Evolutionary conservation across 352 stramenopile genomes (phyloP).

Genomic region (Globisporangium parvum): DNA sequence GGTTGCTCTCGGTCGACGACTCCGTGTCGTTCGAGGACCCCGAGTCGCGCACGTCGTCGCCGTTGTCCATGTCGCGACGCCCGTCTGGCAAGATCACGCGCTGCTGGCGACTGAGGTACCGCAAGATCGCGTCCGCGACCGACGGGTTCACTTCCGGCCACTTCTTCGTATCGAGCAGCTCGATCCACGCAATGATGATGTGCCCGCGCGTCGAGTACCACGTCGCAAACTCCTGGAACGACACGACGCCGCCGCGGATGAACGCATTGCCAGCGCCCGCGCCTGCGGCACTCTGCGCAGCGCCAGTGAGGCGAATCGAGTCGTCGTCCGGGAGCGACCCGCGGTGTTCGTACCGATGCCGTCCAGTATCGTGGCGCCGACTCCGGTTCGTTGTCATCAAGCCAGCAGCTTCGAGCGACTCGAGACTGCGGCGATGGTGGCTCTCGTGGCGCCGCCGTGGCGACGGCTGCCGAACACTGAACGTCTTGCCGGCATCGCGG

Average conservation of each 20-base stretch:
- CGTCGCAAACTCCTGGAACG: slow-evolving; percentile 78
- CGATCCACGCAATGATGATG: slow-evolving; percentile 83
- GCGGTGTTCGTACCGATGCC: slow-evolving; percentile 58
- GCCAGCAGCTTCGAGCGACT: slow-evolving; percentile 41
- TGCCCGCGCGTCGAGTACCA: slow-evolving; percentile 85
- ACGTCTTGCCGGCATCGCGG: slow-evolving; percentile 76
- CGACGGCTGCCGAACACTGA: slow-evolving; percentile 37
- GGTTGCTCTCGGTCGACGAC: slow-evolving; percentile 57
- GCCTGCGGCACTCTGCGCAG: slow-evolving; percentile 42
- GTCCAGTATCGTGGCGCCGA: slow-evolving; percentile 21
- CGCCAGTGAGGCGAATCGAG: slow-evolving; percentile 46
- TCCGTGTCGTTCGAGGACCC: slow-evolving; percentile 58
- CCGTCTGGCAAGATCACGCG: slow-evolving; percentile 30
- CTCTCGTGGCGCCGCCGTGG: slow-evolving; percentile 23
- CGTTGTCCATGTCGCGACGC: slow-evolving; percentile 16
- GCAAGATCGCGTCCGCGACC: slow-evolving; percentile 66
- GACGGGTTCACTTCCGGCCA: slow-evolving; percentile 62
- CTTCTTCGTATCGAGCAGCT: slow-evolving; percentile 79
- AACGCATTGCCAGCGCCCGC: slow-evolving; percentile 64
- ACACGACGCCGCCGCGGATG: slow-evolving; percentile 65
- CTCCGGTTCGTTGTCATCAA: slow-evolving; percentile 26
- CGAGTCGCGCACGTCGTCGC: slow-evolving; percentile 28
- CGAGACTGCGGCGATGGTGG: slow-evolving; percentile 47
- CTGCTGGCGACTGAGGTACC: slow-evolving; percentile 70
- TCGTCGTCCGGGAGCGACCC: slow-evolving; percentile 61